A percentile compares a stretch with the other conserved stretches of the same genome.
Evolutionary conservation across 441 rosid genomes (phyloP).

Genomic region (Mallotus japonicus): DNA sequence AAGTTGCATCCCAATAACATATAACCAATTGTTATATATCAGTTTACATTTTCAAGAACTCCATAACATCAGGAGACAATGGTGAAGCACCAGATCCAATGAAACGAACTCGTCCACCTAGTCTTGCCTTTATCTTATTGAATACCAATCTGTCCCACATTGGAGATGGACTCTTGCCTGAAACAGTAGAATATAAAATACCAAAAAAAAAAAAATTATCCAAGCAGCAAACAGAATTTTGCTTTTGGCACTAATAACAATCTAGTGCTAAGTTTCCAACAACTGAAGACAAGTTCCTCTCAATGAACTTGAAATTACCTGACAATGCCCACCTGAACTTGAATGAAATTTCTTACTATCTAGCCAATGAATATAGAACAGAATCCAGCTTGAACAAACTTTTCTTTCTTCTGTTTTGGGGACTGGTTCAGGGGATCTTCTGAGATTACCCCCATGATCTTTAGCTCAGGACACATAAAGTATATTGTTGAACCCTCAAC

Average conservation of each 20-base stretch:
- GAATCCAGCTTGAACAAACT: neutral
- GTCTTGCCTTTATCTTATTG: constrained; percentile 85
- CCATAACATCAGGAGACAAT: constrained; percentile 94
- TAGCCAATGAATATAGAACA: neutral
- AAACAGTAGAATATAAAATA: constrained; percentile 17
- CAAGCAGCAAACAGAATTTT: neutral
- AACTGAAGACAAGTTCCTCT: neutral
- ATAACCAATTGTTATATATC: constrained; percentile 17
- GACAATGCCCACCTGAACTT: neutral
- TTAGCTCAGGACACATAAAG: neutral
- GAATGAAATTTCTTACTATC: neutral
- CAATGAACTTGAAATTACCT: neutral
- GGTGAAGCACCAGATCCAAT: constrained; percentile 96
- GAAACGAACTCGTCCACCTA: constrained; percentile 92
- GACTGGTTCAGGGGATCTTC: too few relatives aligned
- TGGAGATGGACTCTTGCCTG: constrained; percentile 95
- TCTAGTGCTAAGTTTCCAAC: neutral
- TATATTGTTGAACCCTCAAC: neutral
- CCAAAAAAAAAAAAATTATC: neutral
- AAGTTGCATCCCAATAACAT: constrained; percentile 16
- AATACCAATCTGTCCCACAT: constrained; percentile 99
- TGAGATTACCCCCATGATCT: too few relatives aligned
- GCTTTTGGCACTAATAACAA: neutral
- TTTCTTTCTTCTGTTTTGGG: neutral
- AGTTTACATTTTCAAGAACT: constrained; percentile 86